phyloP scores from a whole-genome alignment of 2,329 filamentous ascomycete genomes.

The Epichloe gansuensis region DNA sequence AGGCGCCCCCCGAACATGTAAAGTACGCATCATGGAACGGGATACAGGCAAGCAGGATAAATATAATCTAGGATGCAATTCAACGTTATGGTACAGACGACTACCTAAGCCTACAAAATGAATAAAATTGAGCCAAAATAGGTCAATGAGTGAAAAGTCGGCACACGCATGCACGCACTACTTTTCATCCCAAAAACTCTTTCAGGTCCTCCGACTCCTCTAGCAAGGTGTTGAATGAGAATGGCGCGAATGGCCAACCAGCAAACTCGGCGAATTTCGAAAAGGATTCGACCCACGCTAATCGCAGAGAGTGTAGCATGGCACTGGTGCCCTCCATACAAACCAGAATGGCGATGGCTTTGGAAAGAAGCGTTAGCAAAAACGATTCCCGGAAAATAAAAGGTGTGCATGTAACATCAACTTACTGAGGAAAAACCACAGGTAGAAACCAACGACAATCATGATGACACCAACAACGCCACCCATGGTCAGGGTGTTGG shows the following conservation, averaged over 20 bases:
- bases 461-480: constrained; percentile 62
- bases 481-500: constrained; percentile 53
- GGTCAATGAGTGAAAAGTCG: background rate
- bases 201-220: constrained; percentile 64
- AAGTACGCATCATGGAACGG: background rate
- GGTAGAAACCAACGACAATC: constrained; percentile 68
- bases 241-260: constrained; percentile 75
- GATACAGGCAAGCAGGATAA: background rate
- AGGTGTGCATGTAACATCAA: background rate
- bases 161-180: constrained; percentile 2
- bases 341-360: constrained; percentile 53
- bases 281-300: constrained; percentile 97
- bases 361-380: constrained; percentile 12
- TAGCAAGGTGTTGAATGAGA: constrained; percentile 72
- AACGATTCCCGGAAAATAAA: background rate
- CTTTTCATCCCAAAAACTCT: constrained; percentile 35
- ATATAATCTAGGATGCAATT: constrained; percentile 9
- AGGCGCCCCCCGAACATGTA: background rate
- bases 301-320: constrained; percentile 82
- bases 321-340: constrained; percentile 94
- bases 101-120: constrained; percentile 18
- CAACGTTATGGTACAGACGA: constrained; percentile 17
- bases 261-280: constrained; percentile 93
- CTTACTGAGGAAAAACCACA: constrained; percentile 76
- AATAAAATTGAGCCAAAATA: constrained; percentile 10